phyloP scores from a whole-genome alignment of 1,139 yeast genomes.

The Diutina pseudorugosa region DNA sequence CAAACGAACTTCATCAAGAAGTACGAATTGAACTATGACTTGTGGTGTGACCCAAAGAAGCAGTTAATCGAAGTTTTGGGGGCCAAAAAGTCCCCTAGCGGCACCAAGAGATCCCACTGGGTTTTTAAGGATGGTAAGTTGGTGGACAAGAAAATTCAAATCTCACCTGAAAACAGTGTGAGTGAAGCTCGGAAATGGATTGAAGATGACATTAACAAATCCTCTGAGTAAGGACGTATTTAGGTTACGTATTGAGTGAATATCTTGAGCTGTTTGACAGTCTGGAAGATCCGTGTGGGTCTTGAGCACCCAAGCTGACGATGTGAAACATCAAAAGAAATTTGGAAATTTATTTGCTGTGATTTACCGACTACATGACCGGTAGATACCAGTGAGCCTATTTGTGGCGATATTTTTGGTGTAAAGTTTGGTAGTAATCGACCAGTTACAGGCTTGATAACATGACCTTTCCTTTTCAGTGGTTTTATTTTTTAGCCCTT shows the following conservation, averaged over 20 bases:
- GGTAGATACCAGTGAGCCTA: no score
- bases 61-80: constrained; percentile 65
- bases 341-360: no score
- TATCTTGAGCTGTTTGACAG: no score
- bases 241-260: not conserved
- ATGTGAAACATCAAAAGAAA: no score
- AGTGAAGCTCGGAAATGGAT: not conserved
- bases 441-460: no score
- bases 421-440: no score
- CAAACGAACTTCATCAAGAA: constrained; percentile 68
- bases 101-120: constrained; percentile 84
- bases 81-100: constrained; percentile 69
- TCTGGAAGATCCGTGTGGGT: no score
- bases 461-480: no score
- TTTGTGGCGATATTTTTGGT: no score
- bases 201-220: not conserved
- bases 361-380: no score
- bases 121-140: constrained; percentile 70
- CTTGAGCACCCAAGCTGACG: no score
- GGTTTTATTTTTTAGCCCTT: no score
- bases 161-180: constrained; percentile 49
- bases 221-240: not conserved
- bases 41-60: constrained; percentile 66
- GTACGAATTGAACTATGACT: constrained; percentile 58
- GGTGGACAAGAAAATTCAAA: constrained; percentile 47